These are phyloP conservation scores for Sporisorium iseilematis-ciliati DNA, from an alignment of 1,284 basidiomycete species.

Conservation along the genomic window DNA sequence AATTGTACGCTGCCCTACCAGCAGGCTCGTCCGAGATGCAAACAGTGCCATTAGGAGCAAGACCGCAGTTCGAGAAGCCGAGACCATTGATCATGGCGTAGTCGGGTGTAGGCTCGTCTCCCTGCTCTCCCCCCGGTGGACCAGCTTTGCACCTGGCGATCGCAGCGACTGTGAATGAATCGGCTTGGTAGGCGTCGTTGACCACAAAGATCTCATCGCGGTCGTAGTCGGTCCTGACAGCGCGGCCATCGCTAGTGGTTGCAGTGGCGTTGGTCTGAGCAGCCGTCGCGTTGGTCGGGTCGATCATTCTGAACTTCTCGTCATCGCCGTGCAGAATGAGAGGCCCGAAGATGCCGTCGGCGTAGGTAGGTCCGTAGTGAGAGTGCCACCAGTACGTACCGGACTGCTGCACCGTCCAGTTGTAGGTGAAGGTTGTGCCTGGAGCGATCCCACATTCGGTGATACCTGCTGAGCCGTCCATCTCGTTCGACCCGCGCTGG, in stretches of 20 bases:
- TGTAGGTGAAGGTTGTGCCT: slow-evolving; percentile 50
- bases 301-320: slow-evolving; percentile 52
- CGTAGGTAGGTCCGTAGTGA: slow-evolving; percentile 59
- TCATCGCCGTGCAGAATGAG: slow-evolving; percentile 67
- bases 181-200: slow-evolving; percentile 61
- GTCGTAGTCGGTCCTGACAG: slow-evolving; percentile 58
- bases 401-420: slow-evolving; percentile 62
- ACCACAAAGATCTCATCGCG: slow-evolving; percentile 56
- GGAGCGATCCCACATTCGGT: slow-evolving; percentile 67
- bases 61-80: slow-evolving; percentile 63
- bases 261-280: slow-evolving; percentile 9
- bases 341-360: slow-evolving; percentile 64
- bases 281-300: slow-evolving; percentile 19
- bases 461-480: slow-evolving; percentile 61
- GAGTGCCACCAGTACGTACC: slow-evolving; percentile 72
- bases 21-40: slow-evolving; percentile 42
- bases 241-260: slow-evolving; percentile 27
- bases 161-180: slow-evolving; percentile 54
- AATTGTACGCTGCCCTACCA: slow-evolving; percentile 41
- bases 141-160: slow-evolving; percentile 43
- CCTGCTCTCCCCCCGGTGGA: slow-evolving; percentile 50
- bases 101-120: slow-evolving; percentile 68
- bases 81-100: slow-evolving; percentile 74
- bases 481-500: slow-evolving; percentile 57
- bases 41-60: slow-evolving; percentile 54